A percentile compares a stretch with the other conserved stretches of the same genome.
These are phyloP conservation scores for Nannizziopsis arthrosporioides DNA, from an alignment of 2,329 filamentous ascomycete species.

Conservation along the genomic window DNA sequence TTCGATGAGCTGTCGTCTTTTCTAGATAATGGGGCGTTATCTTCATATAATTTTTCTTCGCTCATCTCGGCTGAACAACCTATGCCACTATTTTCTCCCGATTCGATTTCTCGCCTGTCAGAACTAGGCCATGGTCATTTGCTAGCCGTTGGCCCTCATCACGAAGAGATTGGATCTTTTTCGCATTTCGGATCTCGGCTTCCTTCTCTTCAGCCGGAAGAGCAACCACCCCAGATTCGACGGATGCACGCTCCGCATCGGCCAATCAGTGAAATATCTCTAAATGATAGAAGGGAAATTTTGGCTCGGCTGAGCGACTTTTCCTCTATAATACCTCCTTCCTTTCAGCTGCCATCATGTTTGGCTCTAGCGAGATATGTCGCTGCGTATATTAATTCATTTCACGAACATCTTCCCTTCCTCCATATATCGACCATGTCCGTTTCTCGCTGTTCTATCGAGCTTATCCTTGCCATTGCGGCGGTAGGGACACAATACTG, in stretches of 20 bases:
- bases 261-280: slow-evolving; percentile 37
- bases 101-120: slow-evolving; percentile 27
- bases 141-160: slow-evolving; percentile 29
- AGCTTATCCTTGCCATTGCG: slow-evolving; percentile 41
- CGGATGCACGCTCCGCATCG: slow-evolving; percentile 30
- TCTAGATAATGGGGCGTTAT: slow-evolving; percentile 37
- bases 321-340: slow-evolving; percentile 35
- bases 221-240: slow-evolving; percentile 33
- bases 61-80: slow-evolving; percentile 32
- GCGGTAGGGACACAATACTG: slow-evolving; percentile 40
- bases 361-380: slow-evolving; percentile 39
- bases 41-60: slow-evolving; percentile 38
- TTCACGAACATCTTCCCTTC: slow-evolving; percentile 42
- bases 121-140: slow-evolving; percentile 21
- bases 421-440: slow-evolving; percentile 40
- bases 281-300: slow-evolving; percentile 36
- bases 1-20: slow-evolving; percentile 30
- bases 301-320: slow-evolving; percentile 36
- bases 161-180: slow-evolving; percentile 35
- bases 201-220: slow-evolving; percentile 37
- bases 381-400: slow-evolving; percentile 40
- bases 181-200: slow-evolving; percentile 39
- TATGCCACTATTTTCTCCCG: slow-evolving; percentile 26
- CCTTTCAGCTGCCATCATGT: slow-evolving; percentile 38
- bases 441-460: slow-evolving; percentile 35